These are phyloP conservation scores for Austroboletus eburneus DNA, from an alignment of 768 basidiomycete species.

Conservation along the genomic window DNA sequence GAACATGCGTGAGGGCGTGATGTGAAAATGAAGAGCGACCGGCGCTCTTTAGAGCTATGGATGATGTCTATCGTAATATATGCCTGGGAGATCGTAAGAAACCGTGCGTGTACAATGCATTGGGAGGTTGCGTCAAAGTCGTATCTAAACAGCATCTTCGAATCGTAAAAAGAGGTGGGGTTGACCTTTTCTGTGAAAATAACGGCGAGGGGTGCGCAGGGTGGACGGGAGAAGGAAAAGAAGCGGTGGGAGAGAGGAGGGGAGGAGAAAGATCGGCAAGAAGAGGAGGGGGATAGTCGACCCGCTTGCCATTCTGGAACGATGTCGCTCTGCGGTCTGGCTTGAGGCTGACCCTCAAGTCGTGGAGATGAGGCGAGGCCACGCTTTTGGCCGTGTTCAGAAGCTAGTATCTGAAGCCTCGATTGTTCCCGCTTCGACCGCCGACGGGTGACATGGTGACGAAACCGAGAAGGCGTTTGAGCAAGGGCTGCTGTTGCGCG, in stretches of 20 bases:
- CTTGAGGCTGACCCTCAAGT: background rate
- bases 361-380: background rate
- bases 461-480: constrained; percentile 30
- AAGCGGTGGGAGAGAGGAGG: constrained; percentile 6
- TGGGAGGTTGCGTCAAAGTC: constrained; percentile 22
- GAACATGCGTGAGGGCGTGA: constrained; percentile 11
- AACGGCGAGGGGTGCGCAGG: background rate
- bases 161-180: too few relatives aligned
- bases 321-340: constrained; percentile 7
- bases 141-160: constrained; percentile 15
- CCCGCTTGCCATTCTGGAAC: background rate
- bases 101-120: constrained; percentile 27
- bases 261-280: constrained; percentile 9
- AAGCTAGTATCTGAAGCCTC: constrained; percentile 25
- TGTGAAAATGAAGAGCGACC: constrained; percentile 1
- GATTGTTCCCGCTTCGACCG: constrained; percentile 22
- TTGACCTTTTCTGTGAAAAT: background rate
- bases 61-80: constrained; percentile 23
- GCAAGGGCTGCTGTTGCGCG: constrained; percentile 24
- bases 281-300: background rate
- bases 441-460: constrained; percentile 21
- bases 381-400: background rate
- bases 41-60: constrained; percentile 5
- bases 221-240: constrained; percentile 8
- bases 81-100: constrained; percentile 17